Evolutionary conservation across 306 rosid genomes (phyloP).

Genomic region (Quercus rubra): DNA sequence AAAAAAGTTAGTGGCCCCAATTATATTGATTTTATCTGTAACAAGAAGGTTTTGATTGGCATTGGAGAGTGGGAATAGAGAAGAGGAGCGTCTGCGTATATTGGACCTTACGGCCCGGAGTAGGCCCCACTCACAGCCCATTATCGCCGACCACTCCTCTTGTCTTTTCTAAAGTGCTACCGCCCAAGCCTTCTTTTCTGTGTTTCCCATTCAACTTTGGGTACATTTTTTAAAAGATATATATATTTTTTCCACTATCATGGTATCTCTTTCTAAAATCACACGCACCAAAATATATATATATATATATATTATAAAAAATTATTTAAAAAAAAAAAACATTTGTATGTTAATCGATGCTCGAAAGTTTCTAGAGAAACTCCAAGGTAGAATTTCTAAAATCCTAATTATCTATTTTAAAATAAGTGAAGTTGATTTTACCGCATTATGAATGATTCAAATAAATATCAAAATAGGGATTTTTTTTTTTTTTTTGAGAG

Average conservation of each 20-base stretch:
- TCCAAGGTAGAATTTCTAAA: too few species aligned
- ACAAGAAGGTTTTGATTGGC: background rate
- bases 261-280: too few species aligned
- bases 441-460: too few species aligned
- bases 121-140: constrained; percentile 34
- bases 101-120: background rate
- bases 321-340: too few species aligned
- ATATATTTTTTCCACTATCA: background rate
- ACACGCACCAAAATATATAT: too few species aligned
- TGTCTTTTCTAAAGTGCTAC: constrained; percentile 13
- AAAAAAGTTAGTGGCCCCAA: background rate
- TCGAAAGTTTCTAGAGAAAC: too few species aligned
- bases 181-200: constrained; percentile 19
- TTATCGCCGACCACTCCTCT: constrained; percentile 27
- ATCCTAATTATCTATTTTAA: too few species aligned
- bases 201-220: background rate
- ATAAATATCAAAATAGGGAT: background rate
- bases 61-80: background rate
- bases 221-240: background rate
- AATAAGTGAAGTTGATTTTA: too few species aligned
- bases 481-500: too few species aligned
- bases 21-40: background rate
- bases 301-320: too few species aligned
- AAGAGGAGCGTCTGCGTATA: constrained; percentile 25
- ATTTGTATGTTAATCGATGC: too few species aligned